Evolutionary conservation across 2,329 filamentous ascomycete species (phyloP).

Genomic region (Colletotrichum abscissum): DNA sequence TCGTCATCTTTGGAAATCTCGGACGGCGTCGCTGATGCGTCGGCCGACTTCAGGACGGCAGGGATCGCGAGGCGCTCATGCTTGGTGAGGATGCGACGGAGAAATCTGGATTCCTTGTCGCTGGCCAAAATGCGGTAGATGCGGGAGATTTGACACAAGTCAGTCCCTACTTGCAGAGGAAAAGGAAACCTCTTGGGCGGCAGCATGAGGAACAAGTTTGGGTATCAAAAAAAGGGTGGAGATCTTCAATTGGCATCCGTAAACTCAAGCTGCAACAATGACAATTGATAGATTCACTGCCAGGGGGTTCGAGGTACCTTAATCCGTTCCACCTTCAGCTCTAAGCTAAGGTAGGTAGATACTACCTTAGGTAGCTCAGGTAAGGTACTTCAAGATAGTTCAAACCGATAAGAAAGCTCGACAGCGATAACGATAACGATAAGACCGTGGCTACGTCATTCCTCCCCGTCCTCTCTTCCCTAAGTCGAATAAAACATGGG

Average conservation of each 20-base stretch:
- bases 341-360: not conserved
- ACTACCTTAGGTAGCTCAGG: not conserved
- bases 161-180: slow-evolving; percentile 78
- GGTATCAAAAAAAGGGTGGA: not conserved
- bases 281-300: not conserved
- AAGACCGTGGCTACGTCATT: slow-evolving; percentile 29
- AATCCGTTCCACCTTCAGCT: slow-evolving; percentile 4
- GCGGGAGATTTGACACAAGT: slow-evolving; percentile 78
- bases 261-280: not conserved
- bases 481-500: not conserved
- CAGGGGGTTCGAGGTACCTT: not conserved
- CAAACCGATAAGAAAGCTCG: slow-evolving; percentile 2
- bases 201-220: slow-evolving; percentile 2
- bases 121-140: slow-evolving; percentile 68
- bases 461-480: not conserved
- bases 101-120: slow-evolving; percentile 54
- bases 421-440: slow-evolving; percentile 29
- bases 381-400: not conserved
- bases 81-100: slow-evolving; percentile 58
- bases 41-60: slow-evolving; percentile 24
- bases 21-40: too few species aligned
- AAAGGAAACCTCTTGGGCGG: slow-evolving; percentile 64
- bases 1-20: not conserved
- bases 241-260: not conserved
- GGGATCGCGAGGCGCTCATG: slow-evolving; percentile 48